These are phyloP conservation scores for Gastrodia elata DNA, from an alignment of 106 monocot species.

Conservation along the genomic window DNA sequence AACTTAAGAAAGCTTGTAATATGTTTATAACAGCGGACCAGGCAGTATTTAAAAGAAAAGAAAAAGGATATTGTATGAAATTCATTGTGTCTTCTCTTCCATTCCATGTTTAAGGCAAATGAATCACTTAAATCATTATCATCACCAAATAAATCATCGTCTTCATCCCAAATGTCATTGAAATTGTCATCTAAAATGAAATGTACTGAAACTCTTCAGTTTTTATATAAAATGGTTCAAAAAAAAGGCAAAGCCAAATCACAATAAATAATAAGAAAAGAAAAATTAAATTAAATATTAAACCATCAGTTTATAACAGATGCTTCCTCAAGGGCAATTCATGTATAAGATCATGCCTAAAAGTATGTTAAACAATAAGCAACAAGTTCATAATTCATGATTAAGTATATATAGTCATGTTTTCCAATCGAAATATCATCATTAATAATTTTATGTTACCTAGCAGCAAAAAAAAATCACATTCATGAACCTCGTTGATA, in stretches of 20 bases:
- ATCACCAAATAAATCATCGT: slow-evolving; percentile 16
- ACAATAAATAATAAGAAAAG: too few species aligned
- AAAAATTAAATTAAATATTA: not conserved
- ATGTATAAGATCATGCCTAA: too few species aligned
- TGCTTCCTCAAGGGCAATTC: not conserved
- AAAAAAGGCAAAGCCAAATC: too few species aligned
- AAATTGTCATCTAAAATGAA: slow-evolving; percentile 14
- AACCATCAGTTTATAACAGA: not conserved
- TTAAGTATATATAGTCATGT: too few species aligned
- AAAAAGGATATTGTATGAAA: slow-evolving; percentile 52
- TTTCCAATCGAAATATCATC: too few species aligned
- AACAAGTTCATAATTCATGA: too few species aligned
- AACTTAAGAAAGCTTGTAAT: not conserved
- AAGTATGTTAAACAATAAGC: too few species aligned
- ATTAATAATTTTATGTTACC: too few species aligned
- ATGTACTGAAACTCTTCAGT: not conserved
- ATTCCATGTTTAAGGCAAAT: slow-evolving; percentile 41
- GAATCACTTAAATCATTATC: slow-evolving; percentile 14
- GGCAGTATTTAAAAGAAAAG: not conserved
- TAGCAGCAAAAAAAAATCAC: too few species aligned
- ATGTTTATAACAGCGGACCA: not conserved
- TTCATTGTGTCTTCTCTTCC: slow-evolving; percentile 34
- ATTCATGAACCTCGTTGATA: too few species aligned
- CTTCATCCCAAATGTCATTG: slow-evolving; percentile 25
- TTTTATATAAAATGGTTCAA: not conserved